Evolutionary conservation across 2,329 filamentous ascomycete genomes (phyloP).

Genomic region (Endoconidiophora polonica): DNA sequence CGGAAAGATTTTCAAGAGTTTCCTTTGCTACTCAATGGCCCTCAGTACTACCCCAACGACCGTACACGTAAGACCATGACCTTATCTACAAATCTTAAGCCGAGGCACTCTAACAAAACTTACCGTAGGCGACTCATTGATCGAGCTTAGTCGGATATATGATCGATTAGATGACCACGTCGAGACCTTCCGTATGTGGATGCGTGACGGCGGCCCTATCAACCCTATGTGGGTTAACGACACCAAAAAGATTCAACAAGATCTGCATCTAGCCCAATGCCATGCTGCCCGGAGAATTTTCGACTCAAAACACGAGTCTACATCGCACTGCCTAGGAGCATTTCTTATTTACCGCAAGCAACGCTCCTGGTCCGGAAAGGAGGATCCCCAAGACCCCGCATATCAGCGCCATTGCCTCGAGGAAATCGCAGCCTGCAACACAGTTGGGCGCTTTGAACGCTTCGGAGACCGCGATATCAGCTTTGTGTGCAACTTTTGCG

Average conservation of each 20-base stretch:
- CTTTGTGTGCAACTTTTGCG: conserved; percentile 45
- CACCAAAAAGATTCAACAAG: conserved; percentile 30
- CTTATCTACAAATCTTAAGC: neutral
- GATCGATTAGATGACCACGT: conserved; percentile 30
- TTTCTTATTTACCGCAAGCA: conserved; percentile 36
- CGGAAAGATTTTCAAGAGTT: conserved; percentile 45
- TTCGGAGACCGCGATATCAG: conserved; percentile 37
- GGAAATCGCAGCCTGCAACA: conserved; percentile 34
- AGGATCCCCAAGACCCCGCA: conserved; percentile 19
- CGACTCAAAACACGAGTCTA: conserved; percentile 30
- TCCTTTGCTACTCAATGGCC: conserved; percentile 35
- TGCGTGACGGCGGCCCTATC: conserved; percentile 35
- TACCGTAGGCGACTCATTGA: conserved; percentile 31
- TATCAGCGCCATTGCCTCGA: conserved; percentile 26
- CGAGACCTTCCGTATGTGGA: conserved; percentile 37
- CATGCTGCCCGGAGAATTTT: conserved; percentile 40
- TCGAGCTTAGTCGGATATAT: conserved; percentile 31
- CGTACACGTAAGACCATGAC: conserved; percentile 7
- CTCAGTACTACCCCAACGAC: conserved; percentile 41
- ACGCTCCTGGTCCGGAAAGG: conserved; percentile 16
- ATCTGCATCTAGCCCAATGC: conserved; percentile 41
- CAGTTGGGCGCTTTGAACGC: conserved; percentile 37
- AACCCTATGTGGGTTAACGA: conserved; percentile 39
- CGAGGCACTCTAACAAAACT: neutral
- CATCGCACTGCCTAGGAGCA: conserved; percentile 37